Base-by-base conservation (phyloP, 495 filamentous ascomycete species). In the Achaetomiella virescens region DNA sequence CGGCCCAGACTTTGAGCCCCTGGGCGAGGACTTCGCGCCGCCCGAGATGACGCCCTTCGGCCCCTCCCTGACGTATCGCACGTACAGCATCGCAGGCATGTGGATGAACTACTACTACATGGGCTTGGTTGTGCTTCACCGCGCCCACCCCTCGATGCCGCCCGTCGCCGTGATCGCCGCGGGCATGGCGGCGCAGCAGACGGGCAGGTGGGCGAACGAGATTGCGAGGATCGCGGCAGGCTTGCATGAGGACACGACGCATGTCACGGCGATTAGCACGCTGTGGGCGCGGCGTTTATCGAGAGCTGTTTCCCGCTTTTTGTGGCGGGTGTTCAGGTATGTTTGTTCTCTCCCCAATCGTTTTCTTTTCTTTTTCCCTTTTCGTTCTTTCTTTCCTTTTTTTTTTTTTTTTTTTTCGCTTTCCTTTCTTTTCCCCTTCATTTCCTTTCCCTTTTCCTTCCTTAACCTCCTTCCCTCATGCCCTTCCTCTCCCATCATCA, bases 141-240 rank as follows among this genome's bases (percentile, higher is more conserved):
- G 93, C 35, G 72, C 86, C 0, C 90, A 96, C 59, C 93, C 93
- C 0, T 81, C 78, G 2, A 96, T 97, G 91, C 93, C 90, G 6
- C 89, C 92, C 0, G 80, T 89, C n/a, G 85, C 90, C 52, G 92
- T 95, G 84, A 77, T 88, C 38, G 89, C 91, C 6, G 87, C 88
- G 0, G 84, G 82, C 11, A 77, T 93, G 35, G 81, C 84, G 8
- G 87, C 90, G 0, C 69, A 72, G 3, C 77, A 84, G 47, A 96
- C 93, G 3, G 81, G 78, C 9, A 66, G 65, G 1, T 86, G 80
- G 66, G 88, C 90, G 3, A 82, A 85, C 59, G 80, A 83, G 54
- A 84, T 97, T 31, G 92, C 90, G 35, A 81, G 85, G 7, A 91
- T 97, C 46, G 79, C 82, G 7, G 89, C 89, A 0, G 93, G 90